These are phyloP conservation scores for Graphilbum ipis-grandicollis DNA, from an alignment of 2,329 filamentous ascomycete genomes.

Conservation along the genomic window DNA sequence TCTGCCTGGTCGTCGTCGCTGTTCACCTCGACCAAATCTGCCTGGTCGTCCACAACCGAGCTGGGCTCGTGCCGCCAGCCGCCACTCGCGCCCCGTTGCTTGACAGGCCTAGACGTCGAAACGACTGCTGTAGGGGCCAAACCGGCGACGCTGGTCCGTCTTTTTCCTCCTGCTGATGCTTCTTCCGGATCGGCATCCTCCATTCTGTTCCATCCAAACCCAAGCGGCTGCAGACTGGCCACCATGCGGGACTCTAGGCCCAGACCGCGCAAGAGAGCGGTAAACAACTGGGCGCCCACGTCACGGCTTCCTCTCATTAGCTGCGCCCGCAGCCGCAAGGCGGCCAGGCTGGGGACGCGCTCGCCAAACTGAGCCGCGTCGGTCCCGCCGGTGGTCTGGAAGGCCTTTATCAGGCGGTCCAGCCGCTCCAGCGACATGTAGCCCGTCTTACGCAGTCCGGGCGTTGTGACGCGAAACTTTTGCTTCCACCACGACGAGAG, in stretches of 20 bases:
- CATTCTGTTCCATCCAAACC: slow-evolving; percentile 77
- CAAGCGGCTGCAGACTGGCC: slow-evolving; percentile 66
- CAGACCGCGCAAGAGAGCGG: slow-evolving; percentile 62
- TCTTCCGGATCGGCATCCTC: slow-evolving; percentile 54
- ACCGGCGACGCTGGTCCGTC: neutral
- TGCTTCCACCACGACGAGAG: slow-evolving; percentile 82
- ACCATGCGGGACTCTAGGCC: slow-evolving; percentile 73
- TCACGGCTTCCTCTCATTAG: slow-evolving; percentile 69
- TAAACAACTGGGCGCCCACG: slow-evolving; percentile 77
- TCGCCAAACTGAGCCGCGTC: slow-evolving; percentile 52
- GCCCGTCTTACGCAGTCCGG: slow-evolving; percentile 73
- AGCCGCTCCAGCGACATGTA: slow-evolving; percentile 67
- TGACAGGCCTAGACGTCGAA: too few relatives aligned
- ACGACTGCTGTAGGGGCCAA: too few relatives aligned
- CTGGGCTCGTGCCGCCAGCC: too few relatives aligned
- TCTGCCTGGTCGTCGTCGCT: slow-evolving; percentile 27
- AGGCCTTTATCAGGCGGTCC: slow-evolving; percentile 52
- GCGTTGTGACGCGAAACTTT: slow-evolving; percentile 58
- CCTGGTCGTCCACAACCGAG: slow-evolving; percentile 23
- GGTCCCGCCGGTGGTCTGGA: slow-evolving; percentile 27
- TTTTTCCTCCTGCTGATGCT: slow-evolving; percentile 10
- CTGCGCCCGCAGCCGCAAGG: slow-evolving; percentile 52
- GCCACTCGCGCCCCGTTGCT: too few relatives aligned
- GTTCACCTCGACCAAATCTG: slow-evolving; percentile 31
- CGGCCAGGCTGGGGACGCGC: slow-evolving; percentile 44